These are phyloP conservation scores for Fusarium pseudocircinatum DNA, from an alignment of 2,329 filamentous ascomycete genomes.

Conservation along the genomic window DNA sequence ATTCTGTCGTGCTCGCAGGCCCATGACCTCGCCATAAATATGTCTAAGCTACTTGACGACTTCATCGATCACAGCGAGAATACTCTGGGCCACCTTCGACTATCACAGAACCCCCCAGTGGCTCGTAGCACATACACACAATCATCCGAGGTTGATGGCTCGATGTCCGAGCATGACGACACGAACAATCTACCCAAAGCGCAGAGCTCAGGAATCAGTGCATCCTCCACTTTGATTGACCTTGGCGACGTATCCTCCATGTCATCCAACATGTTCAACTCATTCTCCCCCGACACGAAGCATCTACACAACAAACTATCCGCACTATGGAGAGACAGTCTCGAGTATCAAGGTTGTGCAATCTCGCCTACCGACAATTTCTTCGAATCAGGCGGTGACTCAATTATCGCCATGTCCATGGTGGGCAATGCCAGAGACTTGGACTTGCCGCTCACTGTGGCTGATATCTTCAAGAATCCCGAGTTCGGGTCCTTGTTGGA, in stretches of 20 bases:
- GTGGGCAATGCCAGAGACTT: constrained; percentile 24
- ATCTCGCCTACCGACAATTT: constrained; percentile 26
- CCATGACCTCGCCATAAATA: constrained; percentile 16
- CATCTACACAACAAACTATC: constrained; percentile 22
- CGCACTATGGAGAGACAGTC: constrained; percentile 18
- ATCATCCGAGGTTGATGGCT: background rate
- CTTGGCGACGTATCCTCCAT: constrained; percentile 2
- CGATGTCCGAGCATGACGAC: background rate
- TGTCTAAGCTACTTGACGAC: constrained; percentile 28
- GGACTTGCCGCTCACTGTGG: constrained; percentile 26
- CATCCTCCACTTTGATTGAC: constrained; percentile 17
- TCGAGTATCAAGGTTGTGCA: background rate
- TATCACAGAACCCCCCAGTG: background rate
- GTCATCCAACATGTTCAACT: background rate
- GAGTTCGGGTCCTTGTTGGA: constrained; percentile 22
- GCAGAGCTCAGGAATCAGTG: constrained; percentile 4
- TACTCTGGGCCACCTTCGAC: constrained; percentile 20
- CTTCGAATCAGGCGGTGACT: constrained; percentile 34
- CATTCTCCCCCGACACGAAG: background rate
- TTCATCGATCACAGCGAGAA: constrained; percentile 32
- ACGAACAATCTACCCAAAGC: background rate
- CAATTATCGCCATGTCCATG: constrained; percentile 39
- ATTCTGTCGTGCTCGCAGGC: constrained; percentile 30
- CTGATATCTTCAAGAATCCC: constrained; percentile 36
- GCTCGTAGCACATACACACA: background rate